Percentiles rank a stretch among this genome's conserved stretches.
phyloP scores from a whole-genome alignment of 441 rosid species.

The Pelargonium myrrhifolium region DNA sequence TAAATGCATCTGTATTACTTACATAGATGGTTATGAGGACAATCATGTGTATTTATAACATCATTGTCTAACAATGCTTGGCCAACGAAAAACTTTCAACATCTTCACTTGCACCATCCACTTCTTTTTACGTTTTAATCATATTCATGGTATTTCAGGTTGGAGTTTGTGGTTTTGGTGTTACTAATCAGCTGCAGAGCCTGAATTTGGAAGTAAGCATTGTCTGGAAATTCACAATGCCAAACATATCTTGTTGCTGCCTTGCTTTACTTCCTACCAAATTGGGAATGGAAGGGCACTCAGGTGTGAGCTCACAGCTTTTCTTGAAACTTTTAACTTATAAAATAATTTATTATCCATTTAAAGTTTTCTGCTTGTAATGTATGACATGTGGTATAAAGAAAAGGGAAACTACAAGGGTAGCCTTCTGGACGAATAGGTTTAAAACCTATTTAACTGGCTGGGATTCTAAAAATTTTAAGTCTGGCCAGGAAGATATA shows the following conservation, averaged over 20 bases:
- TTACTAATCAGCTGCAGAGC: constrained; percentile 8
- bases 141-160: constrained; percentile 12
- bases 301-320: constrained; percentile 33
- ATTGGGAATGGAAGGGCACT: constrained; percentile 10
- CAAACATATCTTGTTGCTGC: constrained; percentile 8
- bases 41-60: too few species aligned
- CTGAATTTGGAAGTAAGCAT: constrained; percentile 12
- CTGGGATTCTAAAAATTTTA: too few species aligned
- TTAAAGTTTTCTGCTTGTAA: constrained; percentile 6
- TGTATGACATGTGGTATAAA: not conserved
- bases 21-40: too few species aligned
- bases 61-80: not conserved
- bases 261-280: constrained; percentile 8
- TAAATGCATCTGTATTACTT: too few species aligned
- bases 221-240: constrained; percentile 15
- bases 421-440: too few species aligned
- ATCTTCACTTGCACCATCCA: not conserved
- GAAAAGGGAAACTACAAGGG: too few species aligned
- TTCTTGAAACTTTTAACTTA: constrained; percentile 3
- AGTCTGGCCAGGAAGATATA: too few species aligned
- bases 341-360: not conserved
- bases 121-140: constrained; percentile 5
- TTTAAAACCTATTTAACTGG: too few species aligned
- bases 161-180: constrained; percentile 12
- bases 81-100: not conserved